A percentile compares a stretch with the other conserved stretches of the same genome.
These are phyloP conservation scores for Amaranthus palmeri DNA, from an alignment of 148 eudicot genomes.

Conservation along the genomic window DNA sequence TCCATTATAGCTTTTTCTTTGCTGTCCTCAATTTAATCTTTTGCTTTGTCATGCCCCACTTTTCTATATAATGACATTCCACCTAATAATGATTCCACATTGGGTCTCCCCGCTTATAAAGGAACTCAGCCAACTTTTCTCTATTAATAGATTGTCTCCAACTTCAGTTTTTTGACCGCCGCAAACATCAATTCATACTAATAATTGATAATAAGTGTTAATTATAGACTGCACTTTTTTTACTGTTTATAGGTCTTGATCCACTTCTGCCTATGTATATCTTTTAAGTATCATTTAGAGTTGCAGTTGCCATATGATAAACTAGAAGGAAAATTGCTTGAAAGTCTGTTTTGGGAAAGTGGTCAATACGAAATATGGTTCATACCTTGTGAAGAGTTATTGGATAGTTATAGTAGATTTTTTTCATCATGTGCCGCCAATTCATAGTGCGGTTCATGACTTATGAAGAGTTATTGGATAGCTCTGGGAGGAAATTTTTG, in stretches of 20 bases:
- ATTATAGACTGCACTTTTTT: not conserved
- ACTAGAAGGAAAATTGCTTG: not conserved
- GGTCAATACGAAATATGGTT: no score
- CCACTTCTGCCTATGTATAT: not conserved
- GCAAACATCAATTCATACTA: not conserved
- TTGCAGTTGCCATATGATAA: not conserved
- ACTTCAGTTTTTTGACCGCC: no score
- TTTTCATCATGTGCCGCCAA: slow-evolving; percentile 1
- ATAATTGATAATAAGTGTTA: not conserved
- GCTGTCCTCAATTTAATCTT: no score
- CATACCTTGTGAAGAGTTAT: not conserved
- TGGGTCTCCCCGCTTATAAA: no score
- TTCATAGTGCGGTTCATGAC: no score
- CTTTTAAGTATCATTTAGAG: not conserved
- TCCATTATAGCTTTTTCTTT: no score
- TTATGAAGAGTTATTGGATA: not conserved
- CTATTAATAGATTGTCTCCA: no score
- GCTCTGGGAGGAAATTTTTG: not conserved
- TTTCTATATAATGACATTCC: no score
- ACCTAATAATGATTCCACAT: no score
- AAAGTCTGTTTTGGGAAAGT: not conserved
- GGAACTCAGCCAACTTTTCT: no score
- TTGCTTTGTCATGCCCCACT: no score
- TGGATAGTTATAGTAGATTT: not conserved
- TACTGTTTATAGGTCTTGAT: not conserved